Percentiles rank a stretch among this genome's conserved stretches.
phyloP scores from a whole-genome alignment of 2,329 filamentous ascomycete genomes.

The Penicillium sumatraense region DNA sequence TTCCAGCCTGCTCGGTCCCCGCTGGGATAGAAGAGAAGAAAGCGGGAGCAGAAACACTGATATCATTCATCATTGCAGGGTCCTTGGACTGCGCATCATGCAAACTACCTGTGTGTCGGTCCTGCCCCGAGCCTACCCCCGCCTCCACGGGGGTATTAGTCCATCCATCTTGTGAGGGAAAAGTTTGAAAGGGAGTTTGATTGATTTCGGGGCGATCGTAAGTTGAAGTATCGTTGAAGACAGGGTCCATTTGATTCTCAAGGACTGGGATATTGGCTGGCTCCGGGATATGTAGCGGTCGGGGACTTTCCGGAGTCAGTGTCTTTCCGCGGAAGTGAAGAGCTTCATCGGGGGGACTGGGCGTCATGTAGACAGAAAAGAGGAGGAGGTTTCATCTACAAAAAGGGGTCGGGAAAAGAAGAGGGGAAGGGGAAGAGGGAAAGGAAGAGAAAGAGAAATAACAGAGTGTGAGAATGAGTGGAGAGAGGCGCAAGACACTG shows the following conservation, averaged over 20 bases:
- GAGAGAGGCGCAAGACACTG: slow-evolving; percentile 14
- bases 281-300: slow-evolving; percentile 69
- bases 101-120: slow-evolving; percentile 39
- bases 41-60: slow-evolving; percentile 27
- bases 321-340: slow-evolving; percentile 67
- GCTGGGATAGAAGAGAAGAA: slow-evolving; percentile 30
- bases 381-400: slow-evolving; percentile 48
- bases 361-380: slow-evolving; percentile 57
- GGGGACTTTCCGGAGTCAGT: slow-evolving; percentile 72
- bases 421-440: not conserved
- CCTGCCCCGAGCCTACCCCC: slow-evolving; percentile 19
- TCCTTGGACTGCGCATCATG: slow-evolving; percentile 31
- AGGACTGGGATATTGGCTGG: slow-evolving; percentile 72
- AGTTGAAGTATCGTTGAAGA: slow-evolving; percentile 69
- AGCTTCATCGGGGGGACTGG: slow-evolving; percentile 53
- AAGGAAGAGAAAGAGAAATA: slow-evolving; percentile 1
- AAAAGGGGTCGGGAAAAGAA: slow-evolving; percentile 11
- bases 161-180: slow-evolving; percentile 21
- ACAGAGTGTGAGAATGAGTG: not conserved
- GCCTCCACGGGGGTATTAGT: slow-evolving; percentile 16
- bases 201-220: slow-evolving; percentile 52
- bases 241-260: slow-evolving; percentile 72
- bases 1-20: slow-evolving; percentile 9
- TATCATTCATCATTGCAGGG: slow-evolving; percentile 34
- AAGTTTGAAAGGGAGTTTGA: slow-evolving; percentile 3